Evolutionary conservation across 352 stramenopile genomes (phyloP).

Genomic region (Detonula confervacea): DNA sequence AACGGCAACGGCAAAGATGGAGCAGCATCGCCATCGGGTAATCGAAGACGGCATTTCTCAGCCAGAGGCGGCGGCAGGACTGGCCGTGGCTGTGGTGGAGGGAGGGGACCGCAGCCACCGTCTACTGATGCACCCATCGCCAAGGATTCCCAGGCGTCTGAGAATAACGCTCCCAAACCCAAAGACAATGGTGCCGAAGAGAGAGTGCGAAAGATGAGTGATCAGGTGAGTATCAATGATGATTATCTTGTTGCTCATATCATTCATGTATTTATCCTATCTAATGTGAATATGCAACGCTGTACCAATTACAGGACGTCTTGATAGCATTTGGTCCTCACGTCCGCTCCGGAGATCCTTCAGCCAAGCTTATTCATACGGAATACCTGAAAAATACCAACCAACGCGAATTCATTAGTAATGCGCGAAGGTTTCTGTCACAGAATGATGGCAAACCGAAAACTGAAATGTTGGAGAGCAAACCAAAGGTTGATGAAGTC

Average conservation of each 20-base stretch:
- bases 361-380: constrained; percentile 44
- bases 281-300: too few relatives aligned
- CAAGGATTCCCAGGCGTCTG: neutral
- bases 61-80: neutral
- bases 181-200: constrained; percentile 1
- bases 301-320: constrained; percentile 34
- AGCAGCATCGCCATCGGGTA: neutral
- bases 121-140: neutral
- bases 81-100: neutral
- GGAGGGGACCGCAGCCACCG: neutral
- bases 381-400: constrained; percentile 36
- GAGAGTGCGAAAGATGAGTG: constrained; percentile 28
- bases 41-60: constrained; percentile 3
- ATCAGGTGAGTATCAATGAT: constrained; percentile 40
- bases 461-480: neutral
- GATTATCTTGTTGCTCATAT: neutral
- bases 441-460: constrained; percentile 17
- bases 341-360: constrained; percentile 39
- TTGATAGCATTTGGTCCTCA: constrained; percentile 52
- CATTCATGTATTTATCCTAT: neutral
- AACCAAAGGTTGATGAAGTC: neutral
- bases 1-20: constrained; percentile 7
- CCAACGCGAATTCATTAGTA: constrained; percentile 44
- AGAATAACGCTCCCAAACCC: constrained; percentile 3
- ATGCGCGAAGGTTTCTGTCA: constrained; percentile 42